phyloP scores from a whole-genome alignment of 805 yeast species.

The Pachysolen tannophilus region DNA sequence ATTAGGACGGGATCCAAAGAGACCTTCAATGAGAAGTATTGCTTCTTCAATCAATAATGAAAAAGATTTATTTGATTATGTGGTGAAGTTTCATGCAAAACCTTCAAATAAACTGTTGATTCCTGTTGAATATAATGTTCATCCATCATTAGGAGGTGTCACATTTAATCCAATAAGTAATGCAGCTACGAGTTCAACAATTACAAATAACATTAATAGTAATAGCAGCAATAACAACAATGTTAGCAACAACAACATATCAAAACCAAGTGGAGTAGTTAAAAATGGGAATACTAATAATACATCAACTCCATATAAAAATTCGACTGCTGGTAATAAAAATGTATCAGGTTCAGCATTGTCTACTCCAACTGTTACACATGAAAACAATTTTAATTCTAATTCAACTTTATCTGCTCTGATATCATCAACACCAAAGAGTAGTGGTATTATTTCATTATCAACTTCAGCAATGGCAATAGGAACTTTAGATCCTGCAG shows the following conservation, averaged over 20 bases:
- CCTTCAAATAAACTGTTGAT: constrained; percentile 32
- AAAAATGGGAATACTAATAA: neutral
- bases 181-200: too few relatives aligned
- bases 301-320: neutral
- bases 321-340: constrained; percentile 1
- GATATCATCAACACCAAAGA: constrained; percentile 9
- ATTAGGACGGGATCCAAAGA: constrained; percentile 40
- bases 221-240: too few relatives aligned
- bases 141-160: constrained; percentile 47
- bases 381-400: constrained; percentile 1
- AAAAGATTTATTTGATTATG: constrained; percentile 65
- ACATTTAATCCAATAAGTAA: too few relatives aligned
- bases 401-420: constrained; percentile 9
- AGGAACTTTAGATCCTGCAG: constrained; percentile 2
- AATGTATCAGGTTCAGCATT: neutral
- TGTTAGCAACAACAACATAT: too few relatives aligned
- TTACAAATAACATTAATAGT: too few relatives aligned
- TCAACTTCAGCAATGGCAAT: constrained; percentile 7
- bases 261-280: neutral
- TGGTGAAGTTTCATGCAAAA: constrained; percentile 35
- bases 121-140: constrained; percentile 67
- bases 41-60: constrained; percentile 81
- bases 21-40: constrained; percentile 64
- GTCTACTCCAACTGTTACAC: neutral
- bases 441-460: constrained; percentile 5